Evolutionary conservation across 75 land plant genomes (phyloP).

Genomic region (Picea sitchensis): DNA sequence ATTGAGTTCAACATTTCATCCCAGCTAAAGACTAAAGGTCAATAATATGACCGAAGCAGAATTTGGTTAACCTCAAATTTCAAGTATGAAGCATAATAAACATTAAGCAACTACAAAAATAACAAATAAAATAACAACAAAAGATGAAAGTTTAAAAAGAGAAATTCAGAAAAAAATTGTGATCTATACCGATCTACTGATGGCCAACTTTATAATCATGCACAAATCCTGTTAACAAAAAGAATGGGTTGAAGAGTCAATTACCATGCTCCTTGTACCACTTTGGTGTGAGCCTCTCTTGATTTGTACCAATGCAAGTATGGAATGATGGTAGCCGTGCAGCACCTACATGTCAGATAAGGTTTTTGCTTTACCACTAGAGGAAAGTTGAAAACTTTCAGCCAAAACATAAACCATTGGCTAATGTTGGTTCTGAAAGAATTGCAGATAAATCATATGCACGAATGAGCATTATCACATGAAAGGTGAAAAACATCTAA

Average conservation of each 20-base stretch:
- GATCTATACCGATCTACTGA: not conserved
- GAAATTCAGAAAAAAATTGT: not conserved
- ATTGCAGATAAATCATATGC: not conserved
- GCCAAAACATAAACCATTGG: not conserved
- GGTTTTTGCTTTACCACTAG: not conserved
- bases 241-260: not conserved
- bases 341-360: constrained; percentile 51
- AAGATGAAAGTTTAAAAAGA: not conserved
- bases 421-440: not conserved
- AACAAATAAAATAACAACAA: not conserved
- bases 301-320: constrained; percentile 83
- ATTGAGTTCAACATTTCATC: no score
- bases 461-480: not conserved
- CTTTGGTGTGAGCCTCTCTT: constrained; percentile 76
- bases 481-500: not conserved
- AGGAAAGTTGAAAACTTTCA: not conserved
- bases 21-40: not conserved
- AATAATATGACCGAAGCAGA: not conserved
- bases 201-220: not conserved
- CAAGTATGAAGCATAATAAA: not conserved
- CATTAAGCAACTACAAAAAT: not conserved
- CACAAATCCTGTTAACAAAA: not conserved
- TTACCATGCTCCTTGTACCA: constrained; percentile 97
- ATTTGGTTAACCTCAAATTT: not conserved
- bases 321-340: constrained; percentile 87